Percentiles rank a stretch among this genome's conserved stretches.
Conservation (phyloP, 768 basidiomycete genomes). For the Melanogaster broomeanus region DNA sequence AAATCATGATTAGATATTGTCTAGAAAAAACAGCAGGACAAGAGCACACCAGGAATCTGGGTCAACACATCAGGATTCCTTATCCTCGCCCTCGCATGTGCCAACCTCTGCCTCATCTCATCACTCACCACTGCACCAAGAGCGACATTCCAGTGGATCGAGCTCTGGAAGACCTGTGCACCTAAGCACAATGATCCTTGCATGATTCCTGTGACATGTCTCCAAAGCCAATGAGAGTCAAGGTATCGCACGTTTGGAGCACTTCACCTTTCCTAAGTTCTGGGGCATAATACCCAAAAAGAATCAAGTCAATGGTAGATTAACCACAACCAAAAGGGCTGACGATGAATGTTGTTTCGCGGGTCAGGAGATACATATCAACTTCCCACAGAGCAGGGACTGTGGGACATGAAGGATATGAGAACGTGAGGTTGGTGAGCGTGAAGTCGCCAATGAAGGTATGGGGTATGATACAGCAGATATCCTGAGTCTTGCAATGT, state of each 20-base stretch:
- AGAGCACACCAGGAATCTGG: conserved; percentile 81
- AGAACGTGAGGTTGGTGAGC: conserved; percentile 60
- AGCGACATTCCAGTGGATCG: conserved; percentile 84
- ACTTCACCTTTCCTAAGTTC: conserved; percentile 55
- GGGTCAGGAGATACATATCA: conserved; percentile 66
- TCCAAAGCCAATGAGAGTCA: conserved; percentile 67
- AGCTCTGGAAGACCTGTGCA: conserved; percentile 65
- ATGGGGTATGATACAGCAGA: conserved; percentile 67
- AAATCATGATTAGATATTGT: background rate
- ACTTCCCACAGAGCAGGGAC: conserved; percentile 59
- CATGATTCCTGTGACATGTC: conserved; percentile 74
- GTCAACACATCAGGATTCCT: conserved; percentile 85
- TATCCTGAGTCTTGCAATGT: conserved; percentile 20
- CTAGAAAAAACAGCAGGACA: background rate
- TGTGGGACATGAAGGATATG: conserved; percentile 72
- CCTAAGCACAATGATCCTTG: conserved; percentile 63
- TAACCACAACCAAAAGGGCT: conserved; percentile 81
- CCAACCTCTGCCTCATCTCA: conserved; percentile 89
- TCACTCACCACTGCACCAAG: conserved; percentile 83
- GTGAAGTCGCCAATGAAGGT: conserved; percentile 72
- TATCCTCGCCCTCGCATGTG: conserved; percentile 83
- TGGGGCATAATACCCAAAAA: conserved; percentile 74
- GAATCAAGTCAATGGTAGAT: conserved; percentile 64
- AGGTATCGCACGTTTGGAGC: conserved; percentile 65
- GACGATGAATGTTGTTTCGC: conserved; percentile 79